Evolutionary conservation across 2,329 filamentous ascomycete genomes (phyloP), one percentile per base, ranked within the genome.

Genomic region (Colletotrichum sp.): DNA sequence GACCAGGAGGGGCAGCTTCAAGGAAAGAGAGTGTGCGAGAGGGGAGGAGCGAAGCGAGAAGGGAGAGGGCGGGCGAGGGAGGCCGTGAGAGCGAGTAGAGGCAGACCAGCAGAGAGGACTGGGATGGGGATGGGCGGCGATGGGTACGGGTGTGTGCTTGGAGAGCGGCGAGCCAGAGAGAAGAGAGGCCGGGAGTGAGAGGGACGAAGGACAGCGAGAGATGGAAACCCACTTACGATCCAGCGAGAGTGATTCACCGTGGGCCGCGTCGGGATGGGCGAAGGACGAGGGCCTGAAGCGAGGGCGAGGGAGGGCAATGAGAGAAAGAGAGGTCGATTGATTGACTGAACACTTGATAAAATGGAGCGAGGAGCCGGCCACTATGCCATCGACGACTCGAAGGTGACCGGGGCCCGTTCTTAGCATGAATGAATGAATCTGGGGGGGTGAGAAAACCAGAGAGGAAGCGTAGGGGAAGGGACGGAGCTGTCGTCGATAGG

Each of bases 401-500:
- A 67, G 55, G 67, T 72, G 72, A 63, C 71, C 69, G 43, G 77
- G 78, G 78, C 77, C 77, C 78, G 80, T 80, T 77, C 79, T 81
- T 80, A 81, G 82, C 82, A 84, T 84, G 82, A 83, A 84, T 80
- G 79, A 78, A 79, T 77, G 80, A 79, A 79, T 78, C 80, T 76
- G 78, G 82, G 79, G 79, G 79, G 61, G 78, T 79, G 79, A 79
- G 75, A 81, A 78, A 61, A n/a, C 26, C 58, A 64, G 63, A 60
- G 48, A 79, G 78, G 78, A 75, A 80, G 79, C 38, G 77, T 57
- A 48, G 21, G 79, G 80, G 78, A 79, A 60, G 58, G 26, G 30
- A 58, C 38, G 43, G 18, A 61, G 57, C 55, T 28, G 71, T 36
- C 13, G 61, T 48, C 61, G 80, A 84, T 83, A 82, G 82, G 81